phyloP scores from a whole-genome alignment of 352 stramenopile genomes.

The Nothophytophthora sp. region DNA sequence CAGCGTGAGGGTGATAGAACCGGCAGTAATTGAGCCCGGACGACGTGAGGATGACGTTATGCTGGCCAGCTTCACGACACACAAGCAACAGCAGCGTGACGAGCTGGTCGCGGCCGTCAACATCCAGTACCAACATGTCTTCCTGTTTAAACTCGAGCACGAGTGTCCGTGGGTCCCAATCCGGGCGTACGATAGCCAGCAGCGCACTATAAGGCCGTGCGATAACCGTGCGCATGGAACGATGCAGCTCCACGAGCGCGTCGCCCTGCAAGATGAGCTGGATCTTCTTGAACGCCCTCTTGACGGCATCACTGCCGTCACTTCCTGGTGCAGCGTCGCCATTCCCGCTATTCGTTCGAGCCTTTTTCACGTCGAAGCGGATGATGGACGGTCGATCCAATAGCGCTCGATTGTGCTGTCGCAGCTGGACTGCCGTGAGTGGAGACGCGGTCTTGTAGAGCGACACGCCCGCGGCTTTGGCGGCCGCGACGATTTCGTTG shows the following conservation, averaged over 20 bases:
- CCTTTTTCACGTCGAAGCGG: conserved; percentile 70
- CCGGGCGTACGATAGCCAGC: conserved; percentile 48
- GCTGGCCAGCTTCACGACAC: conserved; percentile 56
- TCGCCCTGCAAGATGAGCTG: conserved; percentile 70
- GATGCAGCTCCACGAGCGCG: conserved; percentile 62
- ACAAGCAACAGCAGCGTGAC: conserved; percentile 64
- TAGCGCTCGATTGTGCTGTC: conserved; percentile 56
- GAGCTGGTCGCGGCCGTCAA: conserved; percentile 63
- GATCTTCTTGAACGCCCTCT: conserved; percentile 44
- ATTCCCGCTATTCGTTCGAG: conserved; percentile 9
- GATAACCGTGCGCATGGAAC: conserved; percentile 57
- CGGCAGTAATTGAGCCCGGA: conserved; percentile 50
- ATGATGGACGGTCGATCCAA: conserved; percentile 58
- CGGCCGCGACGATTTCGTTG: conserved; percentile 51
- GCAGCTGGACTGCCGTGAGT: conserved; percentile 53
- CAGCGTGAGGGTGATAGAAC: conserved; percentile 58
- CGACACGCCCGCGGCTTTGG: conserved; percentile 41
- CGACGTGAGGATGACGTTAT: conserved; percentile 46
- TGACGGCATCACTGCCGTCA: conserved; percentile 28
- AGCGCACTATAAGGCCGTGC: conserved; percentile 56
- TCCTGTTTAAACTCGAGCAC: conserved; percentile 68
- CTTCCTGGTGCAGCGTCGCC: conserved; percentile 17
- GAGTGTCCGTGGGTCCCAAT: conserved; percentile 57
- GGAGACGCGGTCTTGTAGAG: conserved; percentile 38
- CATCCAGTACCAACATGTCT: conserved; percentile 51